A percentile compares a stretch with the other conserved stretches of the same genome.
Conservation (phyloP, 768 basidiomycete genomes). For the Pisolithus orientalis region DNA sequence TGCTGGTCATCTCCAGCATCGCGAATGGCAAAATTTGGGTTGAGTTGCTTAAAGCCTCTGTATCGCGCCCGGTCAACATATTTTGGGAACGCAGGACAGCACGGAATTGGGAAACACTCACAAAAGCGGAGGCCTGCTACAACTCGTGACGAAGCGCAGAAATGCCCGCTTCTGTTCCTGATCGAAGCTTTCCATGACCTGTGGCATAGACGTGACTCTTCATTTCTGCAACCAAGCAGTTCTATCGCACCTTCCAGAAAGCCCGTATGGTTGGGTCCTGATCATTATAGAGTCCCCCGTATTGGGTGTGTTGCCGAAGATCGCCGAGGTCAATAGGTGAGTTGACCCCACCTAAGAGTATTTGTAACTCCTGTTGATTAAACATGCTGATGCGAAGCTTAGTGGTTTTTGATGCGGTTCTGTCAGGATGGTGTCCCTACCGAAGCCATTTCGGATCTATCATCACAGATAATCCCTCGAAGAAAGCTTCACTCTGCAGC, state of each 20-base stretch:
- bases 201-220: background rate
- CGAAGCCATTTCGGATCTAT: slow-evolving; percentile 87
- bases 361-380: slow-evolving; percentile 92
- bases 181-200: slow-evolving; percentile 76
- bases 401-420: slow-evolving; percentile 5
- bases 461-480: slow-evolving; percentile 87
- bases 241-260: slow-evolving; percentile 75
- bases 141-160: slow-evolving; percentile 89
- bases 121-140: slow-evolving; percentile 83
- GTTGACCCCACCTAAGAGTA: slow-evolving; percentile 85
- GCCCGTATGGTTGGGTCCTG: slow-evolving; percentile 61
- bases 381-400: slow-evolving; percentile 64
- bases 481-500: slow-evolving; percentile 78
- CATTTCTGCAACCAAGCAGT: background rate
- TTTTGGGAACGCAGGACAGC: background rate
- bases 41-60: slow-evolving; percentile 81
- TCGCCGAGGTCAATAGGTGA: slow-evolving; percentile 82
- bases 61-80: background rate
- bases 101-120: slow-evolving; percentile 31
- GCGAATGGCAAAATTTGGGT: slow-evolving; percentile 85
- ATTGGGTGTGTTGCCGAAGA: slow-evolving; percentile 66
- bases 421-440: slow-evolving; percentile 27
- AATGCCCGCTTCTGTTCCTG: slow-evolving; percentile 75
- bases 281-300: slow-evolving; percentile 75
- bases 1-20: slow-evolving; percentile 69